Evolutionary conservation across 2,329 filamentous ascomycete species (phyloP), one percentile per base, ranked within the genome.

Genomic region (Elsinoe fawcettii): DNA sequence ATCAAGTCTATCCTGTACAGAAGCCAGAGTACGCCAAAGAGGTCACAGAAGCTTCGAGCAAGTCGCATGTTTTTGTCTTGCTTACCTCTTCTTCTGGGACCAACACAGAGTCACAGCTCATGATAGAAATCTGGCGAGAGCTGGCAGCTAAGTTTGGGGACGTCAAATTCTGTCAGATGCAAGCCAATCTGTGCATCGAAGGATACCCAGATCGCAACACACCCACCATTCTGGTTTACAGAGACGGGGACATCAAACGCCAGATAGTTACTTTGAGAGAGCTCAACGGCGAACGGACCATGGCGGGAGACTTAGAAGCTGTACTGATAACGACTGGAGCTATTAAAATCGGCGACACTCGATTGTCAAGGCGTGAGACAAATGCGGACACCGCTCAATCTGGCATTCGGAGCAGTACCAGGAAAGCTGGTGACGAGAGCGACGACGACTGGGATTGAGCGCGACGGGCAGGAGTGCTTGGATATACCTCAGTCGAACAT

Each of bases 101-200:
- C 55, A 96, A 96, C 66, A 80, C 86, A 32, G 91, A 97, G 73
- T 95, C 90, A 2, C 81, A 87, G 59, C 77, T 96, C 2, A 74
- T 97, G 64, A 84, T 85, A 0, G 87, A 95, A 67, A 77, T 96
- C 18, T 99, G 92, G 91, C 80, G 86, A 34, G 84, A 90, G 66
- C 80, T 93, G 39, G 92, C 93, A 0, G 75, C 73, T 59, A 90
- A 92, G 66, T 99, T 90, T 67, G 90, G 90, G 18, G 92, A 99
- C 63, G 77, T 99, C 71, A 99, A 99, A 74, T 99, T 99, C 73
- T 97, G 92, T 71, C 89, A 97, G 74, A 97, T 99, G 64, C 82
- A 86, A 64, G 93, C 86, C 5, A 85, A 90, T 67, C 83, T 96
- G 74, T 96, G 93, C 58, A 96, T 99, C 64, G 93, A 97, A 70